Evolutionary conservation across 805 yeast genomes (phyloP).

Genomic region (Candida coleopterorum): DNA sequence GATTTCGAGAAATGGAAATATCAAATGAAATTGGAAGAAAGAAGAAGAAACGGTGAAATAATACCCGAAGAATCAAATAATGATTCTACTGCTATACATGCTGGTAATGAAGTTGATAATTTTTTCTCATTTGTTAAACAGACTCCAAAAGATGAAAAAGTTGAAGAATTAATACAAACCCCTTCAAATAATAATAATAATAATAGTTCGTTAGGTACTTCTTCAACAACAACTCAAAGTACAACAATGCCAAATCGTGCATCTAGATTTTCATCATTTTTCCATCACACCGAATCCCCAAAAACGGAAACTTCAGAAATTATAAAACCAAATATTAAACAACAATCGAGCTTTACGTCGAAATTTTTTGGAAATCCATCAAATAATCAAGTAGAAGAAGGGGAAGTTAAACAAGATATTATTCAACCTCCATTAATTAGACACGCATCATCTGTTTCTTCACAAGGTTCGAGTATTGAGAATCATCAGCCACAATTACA

Average conservation of each 20-base stretch:
- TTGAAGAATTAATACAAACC: slow-evolving; percentile 2
- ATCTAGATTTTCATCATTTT: slow-evolving; percentile 35
- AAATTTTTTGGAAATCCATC: slow-evolving; percentile 7
- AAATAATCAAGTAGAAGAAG: neutral
- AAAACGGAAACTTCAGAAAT: neutral
- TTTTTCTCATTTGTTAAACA: slow-evolving; percentile 36
- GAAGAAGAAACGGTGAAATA: slow-evolving; percentile 40
- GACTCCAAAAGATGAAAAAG: slow-evolving; percentile 20
- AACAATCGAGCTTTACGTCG: slow-evolving; percentile 10
- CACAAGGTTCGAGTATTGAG: slow-evolving; percentile 7
- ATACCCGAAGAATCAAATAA: slow-evolving; percentile 11
- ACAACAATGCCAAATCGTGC: slow-evolving; percentile 20
- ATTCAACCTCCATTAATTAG: slow-evolving; percentile 3
- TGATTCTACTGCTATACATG: slow-evolving; percentile 9
- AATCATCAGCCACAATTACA: slow-evolving; percentile 7
- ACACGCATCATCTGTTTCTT: slow-evolving; percentile 1
- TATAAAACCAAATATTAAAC: neutral
- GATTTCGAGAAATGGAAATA: slow-evolving; percentile 60
- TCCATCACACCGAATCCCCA: slow-evolving; percentile 10
- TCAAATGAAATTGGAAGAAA: slow-evolving; percentile 48
- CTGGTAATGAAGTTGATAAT: slow-evolving; percentile 39
- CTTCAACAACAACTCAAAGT: neutral
- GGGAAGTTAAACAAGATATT: neutral
- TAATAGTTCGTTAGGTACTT: slow-evolving; percentile 3
- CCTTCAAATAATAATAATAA: slow-evolving; percentile 3